Percentiles rank a stretch among this genome's conserved stretches.
These are phyloP conservation scores for Ophiostoma novo-ulmi DNA, from an alignment of 2,329 filamentous ascomycete genomes.

Conservation along the genomic window DNA sequence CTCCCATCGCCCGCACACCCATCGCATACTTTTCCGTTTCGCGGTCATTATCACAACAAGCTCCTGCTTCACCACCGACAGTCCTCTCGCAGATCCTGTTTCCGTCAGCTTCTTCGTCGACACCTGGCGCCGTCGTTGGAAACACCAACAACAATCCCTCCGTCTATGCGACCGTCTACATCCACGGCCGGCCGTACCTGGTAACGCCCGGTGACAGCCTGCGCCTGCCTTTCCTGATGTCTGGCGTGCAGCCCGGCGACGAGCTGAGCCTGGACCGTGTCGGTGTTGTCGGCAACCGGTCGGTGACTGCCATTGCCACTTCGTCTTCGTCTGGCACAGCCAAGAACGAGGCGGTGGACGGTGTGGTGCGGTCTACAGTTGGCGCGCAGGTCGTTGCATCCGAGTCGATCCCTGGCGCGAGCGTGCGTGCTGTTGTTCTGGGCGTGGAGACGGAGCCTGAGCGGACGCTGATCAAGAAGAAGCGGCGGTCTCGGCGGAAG, in stretches of 20 bases:
- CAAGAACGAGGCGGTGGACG: not conserved
- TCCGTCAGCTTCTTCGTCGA: conserved; percentile 10
- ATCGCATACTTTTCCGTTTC: conserved; percentile 15
- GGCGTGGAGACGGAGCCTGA: conserved; percentile 78
- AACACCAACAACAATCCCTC: conserved; percentile 22
- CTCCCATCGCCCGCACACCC: conserved; percentile 3
- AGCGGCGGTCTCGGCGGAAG: conserved; percentile 66
- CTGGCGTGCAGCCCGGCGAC: conserved; percentile 71
- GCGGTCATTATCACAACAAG: conserved; percentile 1
- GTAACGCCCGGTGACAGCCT: conserved; percentile 70
- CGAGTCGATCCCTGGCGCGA: conserved; percentile 23
- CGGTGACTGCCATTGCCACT: conserved; percentile 23
- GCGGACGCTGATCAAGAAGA: conserved; percentile 73
- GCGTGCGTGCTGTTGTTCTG: conserved; percentile 61
- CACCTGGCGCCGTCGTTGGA: not conserved
- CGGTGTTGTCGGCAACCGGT: conserved; percentile 69
- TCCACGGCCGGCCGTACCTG: conserved; percentile 75
- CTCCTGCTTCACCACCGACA: not conserved
- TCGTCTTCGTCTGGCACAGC: not conserved
- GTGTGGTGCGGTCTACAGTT: not conserved
- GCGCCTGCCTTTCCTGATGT: conserved; percentile 75
- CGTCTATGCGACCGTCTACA: conserved; percentile 67
- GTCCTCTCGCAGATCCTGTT: conserved; percentile 19
- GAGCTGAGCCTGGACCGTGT: conserved; percentile 83
- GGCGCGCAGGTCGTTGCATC: conserved; percentile 1